phyloP scores from a whole-genome alignment of 1,284 basidiomycete genomes.

The Tylopilus sp. region DNA sequence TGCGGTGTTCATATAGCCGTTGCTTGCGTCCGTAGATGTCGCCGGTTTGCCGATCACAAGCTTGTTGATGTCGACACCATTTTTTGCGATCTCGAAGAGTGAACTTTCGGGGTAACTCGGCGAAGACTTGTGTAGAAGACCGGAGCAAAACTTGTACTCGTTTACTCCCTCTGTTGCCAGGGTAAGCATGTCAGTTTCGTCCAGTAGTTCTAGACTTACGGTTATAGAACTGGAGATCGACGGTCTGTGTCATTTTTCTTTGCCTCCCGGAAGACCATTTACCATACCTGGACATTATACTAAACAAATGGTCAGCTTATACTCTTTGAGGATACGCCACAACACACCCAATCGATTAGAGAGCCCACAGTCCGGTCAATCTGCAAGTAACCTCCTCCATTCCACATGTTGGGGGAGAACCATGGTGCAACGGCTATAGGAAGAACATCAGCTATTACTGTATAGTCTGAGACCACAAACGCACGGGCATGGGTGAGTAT shows the following conservation, averaged over 20 bases:
- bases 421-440: constrained; percentile 40
- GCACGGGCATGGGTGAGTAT: constrained; percentile 51
- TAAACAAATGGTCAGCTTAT: constrained; percentile 5
- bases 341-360: constrained; percentile 62
- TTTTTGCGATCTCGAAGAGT: constrained; percentile 9
- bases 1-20: constrained; percentile 63
- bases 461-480: neutral
- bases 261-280: neutral
- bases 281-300: constrained; percentile 58
- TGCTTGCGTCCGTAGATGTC: neutral
- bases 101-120: constrained; percentile 4
- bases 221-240: constrained; percentile 67
- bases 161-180: constrained; percentile 4
- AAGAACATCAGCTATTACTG: neutral
- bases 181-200: neutral
- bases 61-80: constrained; percentile 9
- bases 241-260: neutral
- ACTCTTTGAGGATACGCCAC: neutral
- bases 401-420: constrained; percentile 37
- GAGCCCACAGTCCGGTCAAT: constrained; percentile 65
- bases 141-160: constrained; percentile 10
- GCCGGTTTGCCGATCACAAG: constrained; percentile 14
- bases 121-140: constrained; percentile 1
- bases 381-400: constrained; percentile 64
- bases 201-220: constrained; percentile 48